phyloP scores from a whole-genome alignment of 371 early-diverging fungal species.

The Mucor indicus region DNA sequence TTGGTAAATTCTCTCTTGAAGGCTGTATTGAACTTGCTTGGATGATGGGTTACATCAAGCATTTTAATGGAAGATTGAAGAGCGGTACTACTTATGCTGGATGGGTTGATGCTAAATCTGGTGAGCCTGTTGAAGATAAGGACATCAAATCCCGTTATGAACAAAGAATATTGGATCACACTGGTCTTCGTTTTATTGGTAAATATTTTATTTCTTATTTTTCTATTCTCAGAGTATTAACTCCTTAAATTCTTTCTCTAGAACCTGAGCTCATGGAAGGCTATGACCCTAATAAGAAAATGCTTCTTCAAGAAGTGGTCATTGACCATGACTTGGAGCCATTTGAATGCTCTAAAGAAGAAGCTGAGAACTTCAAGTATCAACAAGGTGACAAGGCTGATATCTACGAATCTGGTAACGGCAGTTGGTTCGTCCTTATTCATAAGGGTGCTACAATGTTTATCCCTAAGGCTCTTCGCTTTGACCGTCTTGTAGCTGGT shows the following conservation, averaged over 20 bases:
- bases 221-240: slow-evolving; percentile 8
- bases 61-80: slow-evolving; percentile 86
- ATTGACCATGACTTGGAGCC: slow-evolving; percentile 91
- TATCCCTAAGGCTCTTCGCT: slow-evolving; percentile 93
- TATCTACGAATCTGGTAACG: slow-evolving; percentile 63
- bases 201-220: slow-evolving; percentile 17
- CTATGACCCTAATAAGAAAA: slow-evolving; percentile 90
- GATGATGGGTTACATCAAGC: slow-evolving; percentile 95
- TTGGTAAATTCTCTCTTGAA: slow-evolving; percentile 92
- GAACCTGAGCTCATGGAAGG: slow-evolving; percentile 87
- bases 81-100: slow-evolving; percentile 82
- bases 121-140: slow-evolving; percentile 87
- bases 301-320: slow-evolving; percentile 88
- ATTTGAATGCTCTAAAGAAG: slow-evolving; percentile 88
- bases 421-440: slow-evolving; percentile 79
- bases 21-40: slow-evolving; percentile 97
- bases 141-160: slow-evolving; percentile 95
- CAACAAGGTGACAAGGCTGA: slow-evolving; percentile 89
- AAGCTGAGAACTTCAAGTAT: slow-evolving; percentile 87
- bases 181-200: slow-evolving; percentile 93
- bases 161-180: slow-evolving; percentile 87
- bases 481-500: slow-evolving; percentile 93
- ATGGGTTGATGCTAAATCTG: slow-evolving; percentile 91
- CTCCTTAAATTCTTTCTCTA: slow-evolving; percentile 6
- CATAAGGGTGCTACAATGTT: slow-evolving; percentile 86